Conservation (phyloP, 2,329 filamentous ascomycete species). For the Clonostachys sp. region DNA sequence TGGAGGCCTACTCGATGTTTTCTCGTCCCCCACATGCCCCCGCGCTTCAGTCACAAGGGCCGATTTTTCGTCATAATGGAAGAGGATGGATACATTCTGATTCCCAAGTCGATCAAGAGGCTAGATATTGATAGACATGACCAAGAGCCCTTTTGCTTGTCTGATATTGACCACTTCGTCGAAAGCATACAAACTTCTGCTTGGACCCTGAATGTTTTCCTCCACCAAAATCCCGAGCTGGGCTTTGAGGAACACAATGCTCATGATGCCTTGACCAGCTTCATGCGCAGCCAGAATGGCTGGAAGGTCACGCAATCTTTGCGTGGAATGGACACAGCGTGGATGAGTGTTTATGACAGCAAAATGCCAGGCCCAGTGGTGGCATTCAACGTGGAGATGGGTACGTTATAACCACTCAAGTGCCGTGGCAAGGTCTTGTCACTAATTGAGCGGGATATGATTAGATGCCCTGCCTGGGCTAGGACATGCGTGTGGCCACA, state of each 20-base stretch:
- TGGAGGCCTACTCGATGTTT: no score
- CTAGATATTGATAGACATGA: not conserved
- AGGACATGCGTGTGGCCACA: constrained; percentile 51
- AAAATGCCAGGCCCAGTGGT: constrained; percentile 26
- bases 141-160: not conserved
- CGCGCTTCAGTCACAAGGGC: no score
- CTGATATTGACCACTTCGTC: constrained; percentile 34
- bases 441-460: constrained; percentile 31
- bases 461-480: constrained; percentile 37
- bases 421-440: constrained; percentile 15
- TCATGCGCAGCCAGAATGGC: constrained; percentile 20
- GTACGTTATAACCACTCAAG: constrained; percentile 34
- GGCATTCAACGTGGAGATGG: constrained; percentile 31
- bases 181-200: constrained; percentile 55
- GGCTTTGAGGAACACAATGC: constrained; percentile 34
- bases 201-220: constrained; percentile 43
- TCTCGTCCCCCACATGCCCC: no score
- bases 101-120: constrained; percentile 1
- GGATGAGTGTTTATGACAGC: constrained; percentile 31
- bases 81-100: constrained; percentile 4
- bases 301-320: constrained; percentile 33
- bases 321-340: constrained; percentile 36
- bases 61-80: not conserved
- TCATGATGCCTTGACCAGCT: constrained; percentile 30
- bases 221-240: constrained; percentile 38